These are phyloP conservation scores for Acacia crassicarpa DNA, from an alignment of 306 rosid species.

Conservation along the genomic window DNA sequence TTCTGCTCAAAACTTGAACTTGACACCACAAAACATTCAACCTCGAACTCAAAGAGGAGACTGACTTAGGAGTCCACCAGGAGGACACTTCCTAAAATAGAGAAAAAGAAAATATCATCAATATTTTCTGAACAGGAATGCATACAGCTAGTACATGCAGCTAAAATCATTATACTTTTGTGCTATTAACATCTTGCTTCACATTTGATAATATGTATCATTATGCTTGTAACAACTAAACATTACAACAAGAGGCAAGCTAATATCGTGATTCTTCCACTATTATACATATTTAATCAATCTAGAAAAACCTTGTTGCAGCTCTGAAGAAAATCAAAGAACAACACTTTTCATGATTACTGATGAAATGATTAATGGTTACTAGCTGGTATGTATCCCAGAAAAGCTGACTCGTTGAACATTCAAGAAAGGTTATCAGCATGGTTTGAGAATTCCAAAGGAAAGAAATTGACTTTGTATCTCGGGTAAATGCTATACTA, in stretches of 20 bases:
- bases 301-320: background rate
- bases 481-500: conserved; percentile 2
- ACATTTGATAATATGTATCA: background rate
- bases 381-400: background rate
- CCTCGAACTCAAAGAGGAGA: conserved; percentile 50
- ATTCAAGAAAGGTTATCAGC: background rate
- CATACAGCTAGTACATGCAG: conserved; percentile 4
- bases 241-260: background rate
- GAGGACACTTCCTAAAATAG: conserved; percentile 55
- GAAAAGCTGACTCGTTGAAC: conserved; percentile 14
- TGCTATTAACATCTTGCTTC: conserved; percentile 23
- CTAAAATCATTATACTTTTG: background rate
- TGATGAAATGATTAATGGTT: conserved; percentile 3
- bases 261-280: conserved; percentile 13
- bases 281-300: conserved; percentile 3
- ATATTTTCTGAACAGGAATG: conserved; percentile 9
- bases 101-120: background rate
- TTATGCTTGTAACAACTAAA: background rate
- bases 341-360: background rate
- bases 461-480: background rate
- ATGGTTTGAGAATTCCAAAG: background rate
- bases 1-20: conserved; percentile 60
- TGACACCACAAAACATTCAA: conserved; percentile 55
- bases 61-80: conserved; percentile 73
- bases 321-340: conserved; percentile 11